These are phyloP conservation scores for Climacium dendroides DNA, from an alignment of 225 moss, liverwort and hornwort genomes.

Conservation along the genomic window DNA sequence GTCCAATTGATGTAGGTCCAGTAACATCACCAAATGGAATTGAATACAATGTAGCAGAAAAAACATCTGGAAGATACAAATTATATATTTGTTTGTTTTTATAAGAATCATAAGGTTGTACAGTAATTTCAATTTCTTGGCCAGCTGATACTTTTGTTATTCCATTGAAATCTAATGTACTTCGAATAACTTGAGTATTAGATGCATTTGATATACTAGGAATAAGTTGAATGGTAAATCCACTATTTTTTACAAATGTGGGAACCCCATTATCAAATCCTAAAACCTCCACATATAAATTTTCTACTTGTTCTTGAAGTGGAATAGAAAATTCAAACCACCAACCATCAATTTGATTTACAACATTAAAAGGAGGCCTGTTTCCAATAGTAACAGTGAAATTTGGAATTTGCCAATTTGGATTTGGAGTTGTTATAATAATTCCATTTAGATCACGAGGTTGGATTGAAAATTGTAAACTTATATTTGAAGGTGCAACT, in stretches of 20 bases:
- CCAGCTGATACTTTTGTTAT: slow-evolving; percentile 13
- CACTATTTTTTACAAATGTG: slow-evolving; percentile 22
- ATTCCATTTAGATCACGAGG: slow-evolving; percentile 20
- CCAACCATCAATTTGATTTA: slow-evolving; percentile 1
- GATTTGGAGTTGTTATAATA: slow-evolving; percentile 18
- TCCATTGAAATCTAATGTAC: neutral
- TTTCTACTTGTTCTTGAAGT: neutral
- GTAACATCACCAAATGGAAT: neutral
- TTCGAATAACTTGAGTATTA: slow-evolving; percentile 10
- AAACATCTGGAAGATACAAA: slow-evolving; percentile 9
- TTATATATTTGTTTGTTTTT: slow-evolving; percentile 32
- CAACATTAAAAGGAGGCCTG: neutral
- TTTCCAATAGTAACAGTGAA: slow-evolving; percentile 1
- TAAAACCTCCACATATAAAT: slow-evolving; percentile 13
- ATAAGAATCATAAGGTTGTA: slow-evolving; percentile 22
- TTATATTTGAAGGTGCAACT: neutral
- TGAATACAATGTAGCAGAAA: slow-evolving; percentile 8
- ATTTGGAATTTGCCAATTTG: neutral
- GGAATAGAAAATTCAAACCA: slow-evolving; percentile 9
- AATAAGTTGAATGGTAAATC: slow-evolving; percentile 26
- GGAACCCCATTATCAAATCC: neutral
- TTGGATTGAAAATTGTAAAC: slow-evolving; percentile 14
- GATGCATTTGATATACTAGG: slow-evolving; percentile 9
- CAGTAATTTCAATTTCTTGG: neutral
- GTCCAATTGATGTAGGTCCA: neutral